Base-by-base conservation (phyloP, 176 grass and related monocot genomes). In the Carex cristatella region DNA sequence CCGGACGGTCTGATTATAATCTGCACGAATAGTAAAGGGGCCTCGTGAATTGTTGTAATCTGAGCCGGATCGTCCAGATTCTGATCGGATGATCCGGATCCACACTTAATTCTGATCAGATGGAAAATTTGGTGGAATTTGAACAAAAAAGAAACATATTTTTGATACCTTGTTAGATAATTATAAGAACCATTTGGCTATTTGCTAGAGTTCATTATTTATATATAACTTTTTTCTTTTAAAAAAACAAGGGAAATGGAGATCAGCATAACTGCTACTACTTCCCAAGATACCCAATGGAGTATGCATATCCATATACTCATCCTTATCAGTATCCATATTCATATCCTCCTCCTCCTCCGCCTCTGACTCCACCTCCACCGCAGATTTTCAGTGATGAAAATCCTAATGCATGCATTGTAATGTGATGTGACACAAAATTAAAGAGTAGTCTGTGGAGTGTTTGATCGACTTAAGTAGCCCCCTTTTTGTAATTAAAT, bases 311-410 rank as follows among this genome's bases (percentile, higher is more conserved):
- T 83, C 59, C 33, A 27, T 64, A 81, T 42, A 16, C 31, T 4
- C 19, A 77, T 54, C 73, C 73, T 12, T 53, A 76, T 2, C 72
- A 4, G 23, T 53, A 76, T 30, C 72, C 48, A 4, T 54, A 76
- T 19, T 49, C 23, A 4, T 76, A 54, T 53, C 72, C 10, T 0
- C 9, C 15, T 19, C 58, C 15, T 23, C 23, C 23, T 23, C 23
- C 15, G 15, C 15, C 12, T 70, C 33, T 5, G 14, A 5, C 32
- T 68, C 40, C 55, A 0, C 64, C 61, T 30, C 61, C 80, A 1
- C 80, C 80, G 13, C 80, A 83, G 80, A 53, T 83, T 5, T 83
- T 83, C 60, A 83, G 80, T 11, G 80, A 83, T 54, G 80, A 83
- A 66, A 83, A 83, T 49, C 80, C 80, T 31, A 83, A 83, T 83